A percentile compares a stretch with the other conserved stretches of the same genome.
phyloP scores from a whole-genome alignment of 306 rosid genomes.

The Styphnolobium japonicum region DNA sequence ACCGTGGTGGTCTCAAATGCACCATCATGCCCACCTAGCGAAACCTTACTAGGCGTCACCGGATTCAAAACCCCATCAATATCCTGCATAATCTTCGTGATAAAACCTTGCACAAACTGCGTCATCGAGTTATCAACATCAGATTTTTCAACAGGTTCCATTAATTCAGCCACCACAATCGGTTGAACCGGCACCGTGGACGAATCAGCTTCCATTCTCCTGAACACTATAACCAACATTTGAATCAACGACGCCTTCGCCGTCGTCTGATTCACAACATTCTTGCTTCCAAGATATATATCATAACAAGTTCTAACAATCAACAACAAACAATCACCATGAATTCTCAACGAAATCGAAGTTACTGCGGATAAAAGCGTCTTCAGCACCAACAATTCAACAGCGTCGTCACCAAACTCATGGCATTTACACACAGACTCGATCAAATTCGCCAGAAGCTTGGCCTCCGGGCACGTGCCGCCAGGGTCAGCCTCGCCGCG shows the following conservation, averaged over 20 bases:
- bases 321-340: slow-evolving; percentile 88
- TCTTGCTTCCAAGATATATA: slow-evolving; percentile 81
- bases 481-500: slow-evolving; percentile 91
- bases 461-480: slow-evolving; percentile 66
- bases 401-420: slow-evolving; percentile 79
- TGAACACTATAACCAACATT: slow-evolving; percentile 93
- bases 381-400: slow-evolving; percentile 84
- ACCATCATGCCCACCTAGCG: slow-evolving; percentile 77
- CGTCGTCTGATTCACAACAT: slow-evolving; percentile 90
- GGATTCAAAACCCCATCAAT: slow-evolving; percentile 94
- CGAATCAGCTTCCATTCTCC: slow-evolving; percentile 99
- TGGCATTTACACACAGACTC: slow-evolving; percentile 93
- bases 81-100: slow-evolving; percentile 86
- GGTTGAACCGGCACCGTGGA: slow-evolving; percentile 96
- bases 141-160: slow-evolving; percentile 86
- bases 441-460: slow-evolving; percentile 69
- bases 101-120: slow-evolving; percentile 92
- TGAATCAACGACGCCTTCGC: slow-evolving; percentile 97
- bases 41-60: slow-evolving; percentile 45
- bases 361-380: slow-evolving; percentile 94
- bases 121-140: slow-evolving; percentile 80
- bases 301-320: slow-evolving; percentile 95
- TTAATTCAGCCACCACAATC: slow-evolving; percentile 93
- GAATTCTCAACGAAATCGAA: slow-evolving; percentile 85
- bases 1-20: slow-evolving; percentile 93